Evolutionary conservation across 345 rosid genomes (phyloP).

Genomic region (Carallia brachiata): DNA sequence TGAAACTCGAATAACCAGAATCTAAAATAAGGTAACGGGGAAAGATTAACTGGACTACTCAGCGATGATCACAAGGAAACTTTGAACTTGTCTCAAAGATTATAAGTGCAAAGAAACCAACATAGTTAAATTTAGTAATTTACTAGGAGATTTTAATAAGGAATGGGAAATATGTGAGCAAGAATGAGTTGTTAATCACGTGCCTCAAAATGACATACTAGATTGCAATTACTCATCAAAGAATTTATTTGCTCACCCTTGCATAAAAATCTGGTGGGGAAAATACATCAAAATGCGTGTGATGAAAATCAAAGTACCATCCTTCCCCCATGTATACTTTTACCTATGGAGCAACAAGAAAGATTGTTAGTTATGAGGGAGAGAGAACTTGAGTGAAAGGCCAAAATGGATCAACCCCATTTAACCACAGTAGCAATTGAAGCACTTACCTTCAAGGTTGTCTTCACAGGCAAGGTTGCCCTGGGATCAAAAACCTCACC

Average conservation of each 20-base stretch:
- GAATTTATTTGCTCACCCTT: slow-evolving; percentile 43
- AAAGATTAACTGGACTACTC: too few relatives aligned
- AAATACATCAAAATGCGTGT: slow-evolving; percentile 70
- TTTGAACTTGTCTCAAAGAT: too few relatives aligned
- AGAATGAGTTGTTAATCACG: too few relatives aligned
- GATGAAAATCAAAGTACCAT: slow-evolving; percentile 68
- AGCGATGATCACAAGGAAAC: too few relatives aligned
- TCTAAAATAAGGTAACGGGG: too few relatives aligned
- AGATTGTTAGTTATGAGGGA: not conserved
- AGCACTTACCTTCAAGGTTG: slow-evolving; percentile 61
- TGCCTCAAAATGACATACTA: too few relatives aligned
- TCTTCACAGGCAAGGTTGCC: slow-evolving; percentile 44
- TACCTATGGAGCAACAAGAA: slow-evolving; percentile 41
- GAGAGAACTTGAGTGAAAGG: not conserved
- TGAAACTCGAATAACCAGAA: too few relatives aligned
- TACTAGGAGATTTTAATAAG: too few relatives aligned
- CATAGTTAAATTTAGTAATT: too few relatives aligned
- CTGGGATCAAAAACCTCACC: slow-evolving; percentile 64
- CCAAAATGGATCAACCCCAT: not conserved
- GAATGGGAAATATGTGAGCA: too few relatives aligned
- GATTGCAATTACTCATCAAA: too few relatives aligned
- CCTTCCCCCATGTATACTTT: slow-evolving; percentile 94
- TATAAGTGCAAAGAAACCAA: too few relatives aligned
- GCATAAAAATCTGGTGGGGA: slow-evolving; percentile 88
- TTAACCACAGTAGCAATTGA: not conserved